Conservation (phyloP, 306 rosid species). For the Cicer pinnatifidum region DNA sequence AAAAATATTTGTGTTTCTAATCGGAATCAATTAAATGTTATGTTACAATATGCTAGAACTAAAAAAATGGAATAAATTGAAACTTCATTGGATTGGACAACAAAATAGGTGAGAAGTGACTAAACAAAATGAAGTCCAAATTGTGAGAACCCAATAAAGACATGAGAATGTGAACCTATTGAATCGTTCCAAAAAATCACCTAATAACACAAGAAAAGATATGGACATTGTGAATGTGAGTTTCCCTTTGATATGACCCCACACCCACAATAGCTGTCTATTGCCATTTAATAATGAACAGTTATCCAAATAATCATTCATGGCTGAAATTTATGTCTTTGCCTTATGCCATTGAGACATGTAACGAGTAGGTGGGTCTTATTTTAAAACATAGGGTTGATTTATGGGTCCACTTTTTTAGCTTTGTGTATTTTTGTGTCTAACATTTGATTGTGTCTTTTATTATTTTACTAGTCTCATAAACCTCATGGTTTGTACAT, state of each 20-base stretch:
- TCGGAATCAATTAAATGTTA: background rate
- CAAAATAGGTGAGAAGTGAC: constrained; percentile 47
- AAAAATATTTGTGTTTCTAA: background rate
- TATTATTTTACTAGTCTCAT: constrained; percentile 30
- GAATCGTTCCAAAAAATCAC: constrained; percentile 36
- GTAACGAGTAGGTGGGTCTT: constrained; percentile 40
- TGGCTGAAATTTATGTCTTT: constrained; percentile 56
- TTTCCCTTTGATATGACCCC: constrained; percentile 42
- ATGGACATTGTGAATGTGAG: constrained; percentile 22
- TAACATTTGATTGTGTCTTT: constrained; percentile 30
- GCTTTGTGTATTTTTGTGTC: constrained; percentile 41
- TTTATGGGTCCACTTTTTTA: constrained; percentile 28
- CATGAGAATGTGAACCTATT: constrained; percentile 34
- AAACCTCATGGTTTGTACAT: constrained; percentile 35
- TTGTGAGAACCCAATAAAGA: constrained; percentile 34
- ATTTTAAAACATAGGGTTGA: constrained; percentile 14
- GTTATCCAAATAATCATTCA: constrained; percentile 44
- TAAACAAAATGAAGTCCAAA: constrained; percentile 35
- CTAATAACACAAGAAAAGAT: background rate
- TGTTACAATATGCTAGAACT: constrained; percentile 11
- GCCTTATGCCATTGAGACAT: constrained; percentile 51
- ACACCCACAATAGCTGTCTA: constrained; percentile 48
- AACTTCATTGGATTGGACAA: constrained; percentile 37
- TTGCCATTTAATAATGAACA: constrained; percentile 51
- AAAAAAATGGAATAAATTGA: constrained; percentile 24